Evolutionary conservation across 2,329 filamentous ascomycete genomes (phyloP), one percentile per base, ranked within the genome.

Genomic region (Hypomyces rosellus): DNA sequence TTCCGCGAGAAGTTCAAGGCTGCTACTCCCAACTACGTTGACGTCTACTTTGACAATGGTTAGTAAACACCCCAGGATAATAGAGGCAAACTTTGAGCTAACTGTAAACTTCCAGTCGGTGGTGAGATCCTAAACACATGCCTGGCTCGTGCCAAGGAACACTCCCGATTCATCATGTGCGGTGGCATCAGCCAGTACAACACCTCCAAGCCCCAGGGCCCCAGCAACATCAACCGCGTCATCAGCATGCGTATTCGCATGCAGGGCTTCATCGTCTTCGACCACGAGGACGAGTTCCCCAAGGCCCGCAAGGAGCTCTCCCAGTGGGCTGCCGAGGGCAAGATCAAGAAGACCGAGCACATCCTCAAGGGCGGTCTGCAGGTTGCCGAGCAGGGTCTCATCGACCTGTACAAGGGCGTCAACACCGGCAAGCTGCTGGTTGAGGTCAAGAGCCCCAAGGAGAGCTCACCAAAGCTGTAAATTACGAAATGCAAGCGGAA

Each of bases 241-340:
- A 69, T 78, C 40, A 64, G 69, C 5, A 80, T 80, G 73, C 69
- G 80, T 53, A 77, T 82, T 61, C 75, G 70, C 48, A 81, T 88
- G 74, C 75, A 85, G 68, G 85, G 85, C 1, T 90, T 91, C 67
- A 84, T 90, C 54, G 78, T 89, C 45, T 79, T 87, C 49, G 87
- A 90, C 64, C 88, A 77, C 60, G 67, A 65, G 4, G 69, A 76
- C 47, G 74, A 84, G 60, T 86, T 78, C 62, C 61, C 74, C 0
- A 64, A 69, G 39, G 87, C 84, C 1, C 68, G 77, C 57, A 71
- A 76, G 61, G 75, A 89, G 58, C 69, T 90, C 13, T 75, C 76
- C 1, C 66, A 78, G 55, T 90, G 86, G 86, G 63, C 89, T n/a
- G 70, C 72, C 2, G 81, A 88, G 63, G 87, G 87, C 45, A 88